A percentile compares a stretch with the other conserved stretches of the same genome.
phyloP scores from a whole-genome alignment of 2,329 filamentous ascomycete genomes.

The Sordariomycetes sp. region DNA sequence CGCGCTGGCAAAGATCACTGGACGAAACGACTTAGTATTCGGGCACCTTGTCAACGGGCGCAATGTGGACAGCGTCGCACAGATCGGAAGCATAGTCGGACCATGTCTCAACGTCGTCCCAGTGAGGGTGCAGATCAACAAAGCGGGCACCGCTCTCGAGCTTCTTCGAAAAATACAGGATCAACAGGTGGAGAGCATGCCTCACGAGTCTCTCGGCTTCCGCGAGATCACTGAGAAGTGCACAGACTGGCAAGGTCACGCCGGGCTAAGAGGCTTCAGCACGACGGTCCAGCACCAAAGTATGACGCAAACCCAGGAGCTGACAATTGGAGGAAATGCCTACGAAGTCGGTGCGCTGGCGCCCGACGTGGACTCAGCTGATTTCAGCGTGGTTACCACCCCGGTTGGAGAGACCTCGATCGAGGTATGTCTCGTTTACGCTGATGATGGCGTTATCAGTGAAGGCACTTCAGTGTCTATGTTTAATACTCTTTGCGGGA shows the following conservation, averaged over 20 bases:
- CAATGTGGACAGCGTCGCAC: conserved; percentile 19
- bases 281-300: conserved; percentile 16
- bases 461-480: background rate
- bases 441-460: conserved; percentile 3
- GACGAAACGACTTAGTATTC: conserved; percentile 28
- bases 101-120: conserved; percentile 32
- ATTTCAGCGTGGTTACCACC: conserved; percentile 13
- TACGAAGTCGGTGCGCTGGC: conserved; percentile 10
- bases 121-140: conserved; percentile 21
- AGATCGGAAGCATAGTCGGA: conserved; percentile 25
- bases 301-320: conserved; percentile 8
- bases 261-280: conserved; percentile 9
- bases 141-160: conserved; percentile 21
- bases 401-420: conserved; percentile 6
- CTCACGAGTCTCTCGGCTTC: conserved; percentile 14
- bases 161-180: conserved; percentile 28
- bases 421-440: conserved; percentile 12
- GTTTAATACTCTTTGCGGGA: background rate
- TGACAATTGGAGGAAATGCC: conserved; percentile 8
- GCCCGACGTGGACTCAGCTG: conserved; percentile 11
- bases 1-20: conserved; percentile 24
- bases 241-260: conserved; percentile 10
- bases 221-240: conserved; percentile 13
- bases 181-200: conserved; percentile 23
- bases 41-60: conserved; percentile 30